Base-by-base conservation (phyloP, 2,329 filamentous ascomycete species). In the Exophiala bonariae region DNA sequence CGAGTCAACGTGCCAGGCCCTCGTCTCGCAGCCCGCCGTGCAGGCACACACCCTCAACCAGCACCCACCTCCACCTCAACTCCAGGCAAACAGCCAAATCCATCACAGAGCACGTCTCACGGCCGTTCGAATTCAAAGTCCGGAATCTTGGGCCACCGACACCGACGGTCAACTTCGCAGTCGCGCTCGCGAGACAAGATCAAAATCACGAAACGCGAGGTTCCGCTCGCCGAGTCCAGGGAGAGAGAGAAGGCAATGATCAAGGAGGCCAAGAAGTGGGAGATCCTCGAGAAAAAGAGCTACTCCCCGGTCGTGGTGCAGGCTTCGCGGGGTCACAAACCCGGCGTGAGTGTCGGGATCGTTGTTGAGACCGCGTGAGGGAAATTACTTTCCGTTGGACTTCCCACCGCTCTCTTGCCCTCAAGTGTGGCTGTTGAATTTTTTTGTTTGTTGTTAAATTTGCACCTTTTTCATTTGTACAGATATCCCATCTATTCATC, bases 281-380 rank as follows among this genome's bases (percentile, higher is more conserved):
- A 55, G 39, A 52, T 55, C 18, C 46, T 55, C 11, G 52, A 55
- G 36, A 51, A 52, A 36, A 55, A 55, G 39, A 47, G 44, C 22
- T 55, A 55, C 37, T 47, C 44, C 19, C 55, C 55, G 1, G 39
- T 58, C 8, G 53, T 58, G 16, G 50, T 56, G 26, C 53, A 50
- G 33, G 53, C 54, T 4, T 36, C 44, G n/a, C 14, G 34, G 9
- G 44, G 54, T 5, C 56, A 58, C 43, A 50, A 51, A 28, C 56
- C 53, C 17, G 56, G 56, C 1, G 19, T 55, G 26, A 56, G 53
- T 45, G 46, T 55, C 20, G 51, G 52, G 1, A 41, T 56, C 35
- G 44, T 59, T 4, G 49, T 57, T 7, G 54, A 59, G 35, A 54
- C 31, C 31, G 23, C 41, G 3, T 55, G 40, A 55, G 17, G 14